Evolutionary conservation across 164 flowering plant species (phyloP), one percentile per base, ranked within the genome.

Genomic region (Hamamelis virginiana): DNA sequence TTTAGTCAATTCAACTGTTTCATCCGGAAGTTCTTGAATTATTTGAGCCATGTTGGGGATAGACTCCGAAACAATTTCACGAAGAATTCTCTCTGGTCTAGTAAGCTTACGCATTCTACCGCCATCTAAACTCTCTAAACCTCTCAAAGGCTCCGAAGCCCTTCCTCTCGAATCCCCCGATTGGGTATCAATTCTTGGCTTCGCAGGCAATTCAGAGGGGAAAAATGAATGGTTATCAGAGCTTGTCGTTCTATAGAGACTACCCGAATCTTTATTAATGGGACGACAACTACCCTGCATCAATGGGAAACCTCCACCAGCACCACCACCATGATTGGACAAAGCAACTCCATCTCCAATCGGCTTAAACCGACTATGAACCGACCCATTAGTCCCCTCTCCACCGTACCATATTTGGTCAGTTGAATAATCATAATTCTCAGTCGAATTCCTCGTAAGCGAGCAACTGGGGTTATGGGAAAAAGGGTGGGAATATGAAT

Each of bases 401-500:
- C 97, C 98, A 72, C 90, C 73, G 65, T 90, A 74, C 97, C 98
- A 94, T 70, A 90, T 87, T 61, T 85, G 94, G 74, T 92, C 98
- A 61, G 63, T 78, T 6, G 95, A 89, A 58, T 81, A 78, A 67
- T 94, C 97, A 58, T 70, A 91, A 75, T 81, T 75, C 69, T 91
- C 96, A 8, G 94, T 88, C 0, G 97, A 95, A 72, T 92, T 88
- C 0, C 88, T 80, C 0, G 97, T 91, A 10, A 95, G 77, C 0
- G 99, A 95, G 76, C 99, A 95, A 71, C 99, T 95, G 15, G 97
- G 96, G 67, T 95, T 95, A 78, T 95, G 99, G 0, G 97, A 91
- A 68, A 81, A 83, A 0, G 82, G 90, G 69, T 78, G 94, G 0
- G 98, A 95, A 66, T 86, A 83, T 0, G 99, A 89, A 57, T 83